Percentiles rank a stretch among this genome's conserved stretches.
Conservation (phyloP, 1,284 basidiomycete species). For the Boletellus dicymbophilus region DNA sequence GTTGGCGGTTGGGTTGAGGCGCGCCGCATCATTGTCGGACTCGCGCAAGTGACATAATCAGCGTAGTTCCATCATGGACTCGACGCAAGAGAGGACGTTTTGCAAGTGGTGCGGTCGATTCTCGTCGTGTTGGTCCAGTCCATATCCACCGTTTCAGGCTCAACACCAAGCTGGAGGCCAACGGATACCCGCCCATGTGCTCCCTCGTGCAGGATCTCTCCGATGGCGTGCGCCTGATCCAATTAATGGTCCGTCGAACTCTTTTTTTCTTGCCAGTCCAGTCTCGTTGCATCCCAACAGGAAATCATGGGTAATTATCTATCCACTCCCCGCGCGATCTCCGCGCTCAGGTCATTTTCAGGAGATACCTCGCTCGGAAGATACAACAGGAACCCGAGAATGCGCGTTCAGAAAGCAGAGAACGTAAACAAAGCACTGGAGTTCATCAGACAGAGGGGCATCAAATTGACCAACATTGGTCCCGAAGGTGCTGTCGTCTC, state of each 20-base stretch:
- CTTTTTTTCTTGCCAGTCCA: too few relatives aligned
- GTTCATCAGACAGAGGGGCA: constrained; percentile 93
- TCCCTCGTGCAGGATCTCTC: constrained; percentile 91
- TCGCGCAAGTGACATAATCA: constrained; percentile 20
- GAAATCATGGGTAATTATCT: constrained; percentile 86
- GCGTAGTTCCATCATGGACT: constrained; percentile 28
- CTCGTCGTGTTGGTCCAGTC: neutral
- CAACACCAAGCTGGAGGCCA: constrained; percentile 90
- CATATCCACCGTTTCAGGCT: constrained; percentile 55
- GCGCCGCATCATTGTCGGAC: constrained; percentile 2
- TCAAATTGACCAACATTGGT: constrained; percentile 97
- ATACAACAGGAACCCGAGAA: constrained; percentile 88
- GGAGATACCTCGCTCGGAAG: constrained; percentile 89
- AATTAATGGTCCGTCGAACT: constrained; percentile 71
- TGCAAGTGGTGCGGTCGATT: constrained; percentile 75
- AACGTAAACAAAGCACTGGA: constrained; percentile 97
- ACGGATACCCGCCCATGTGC: constrained; percentile 87
- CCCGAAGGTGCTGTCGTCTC: constrained; percentile 68
- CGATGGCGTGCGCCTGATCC: constrained; percentile 94
- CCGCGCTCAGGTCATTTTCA: constrained; percentile 31
- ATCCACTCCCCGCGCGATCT: constrained; percentile 4
- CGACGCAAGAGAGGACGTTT: constrained; percentile 60
- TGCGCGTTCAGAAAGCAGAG: constrained; percentile 97
- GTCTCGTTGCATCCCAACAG: constrained; percentile 39
- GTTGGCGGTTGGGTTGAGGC: constrained; percentile 10